Evolutionary conservation across 139 green algal species (phyloP).

Genomic region (Penium margaritaceum): DNA sequence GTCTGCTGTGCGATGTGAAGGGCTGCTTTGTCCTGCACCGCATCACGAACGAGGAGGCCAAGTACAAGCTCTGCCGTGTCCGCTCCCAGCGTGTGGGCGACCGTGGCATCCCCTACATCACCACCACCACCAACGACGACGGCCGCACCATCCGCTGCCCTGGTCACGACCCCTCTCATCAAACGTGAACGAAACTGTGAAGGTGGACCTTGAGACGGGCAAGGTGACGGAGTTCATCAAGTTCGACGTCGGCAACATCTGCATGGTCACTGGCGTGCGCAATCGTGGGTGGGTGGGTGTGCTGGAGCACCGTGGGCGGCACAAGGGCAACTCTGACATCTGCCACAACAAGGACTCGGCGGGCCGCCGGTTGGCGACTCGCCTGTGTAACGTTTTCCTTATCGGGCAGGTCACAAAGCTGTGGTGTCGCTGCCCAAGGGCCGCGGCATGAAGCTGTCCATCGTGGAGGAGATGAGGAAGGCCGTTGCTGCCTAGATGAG

Average conservation of each 20-base stretch:
- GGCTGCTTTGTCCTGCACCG: slow-evolving; percentile 93
- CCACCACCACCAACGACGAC: slow-evolving; percentile 90
- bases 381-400: slow-evolving; percentile 89
- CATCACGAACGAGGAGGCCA: slow-evolving; percentile 82
- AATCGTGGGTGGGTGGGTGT: slow-evolving; percentile 37
- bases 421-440: slow-evolving; percentile 93
- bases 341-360: slow-evolving; percentile 87
- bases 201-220: slow-evolving; percentile 92
- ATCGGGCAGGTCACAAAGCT: slow-evolving; percentile 95
- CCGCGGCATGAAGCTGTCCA: slow-evolving; percentile 90
- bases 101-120: slow-evolving; percentile 84
- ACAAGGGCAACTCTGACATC: slow-evolving; percentile 90
- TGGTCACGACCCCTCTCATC: slow-evolving; percentile 91
- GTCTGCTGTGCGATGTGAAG: slow-evolving; percentile 93
- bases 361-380: slow-evolving; percentile 88
- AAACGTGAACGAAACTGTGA: slow-evolving; percentile 89
- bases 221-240: slow-evolving; percentile 93
- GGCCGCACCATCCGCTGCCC: slow-evolving; percentile 96
- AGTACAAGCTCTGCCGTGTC: slow-evolving; percentile 98
- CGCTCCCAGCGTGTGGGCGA: slow-evolving; percentile 63
- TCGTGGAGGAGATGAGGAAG: slow-evolving; percentile 95
- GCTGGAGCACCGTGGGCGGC: slow-evolving; percentile 88
- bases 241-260: slow-evolving; percentile 91
- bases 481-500: no score
- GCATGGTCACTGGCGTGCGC: slow-evolving; percentile 69